Conservation (phyloP, 2,329 filamentous ascomycete genomes). For the Penicillium sp. region DNA sequence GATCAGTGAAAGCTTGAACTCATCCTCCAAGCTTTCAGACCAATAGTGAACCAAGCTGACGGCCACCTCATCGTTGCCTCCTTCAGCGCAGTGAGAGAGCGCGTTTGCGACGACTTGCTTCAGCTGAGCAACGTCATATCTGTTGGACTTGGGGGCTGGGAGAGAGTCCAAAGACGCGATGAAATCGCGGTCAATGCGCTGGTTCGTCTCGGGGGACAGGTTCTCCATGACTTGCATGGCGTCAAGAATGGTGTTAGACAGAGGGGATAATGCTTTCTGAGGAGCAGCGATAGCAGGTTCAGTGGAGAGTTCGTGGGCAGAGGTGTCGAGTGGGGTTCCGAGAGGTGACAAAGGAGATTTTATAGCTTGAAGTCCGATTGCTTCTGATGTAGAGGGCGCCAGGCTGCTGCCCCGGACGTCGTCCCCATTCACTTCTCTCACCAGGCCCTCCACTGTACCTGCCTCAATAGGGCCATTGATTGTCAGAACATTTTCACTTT, state of each 20-base stretch:
- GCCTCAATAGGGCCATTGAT: slow-evolving; percentile 10
- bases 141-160: slow-evolving; percentile 13
- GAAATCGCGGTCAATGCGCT: slow-evolving; percentile 7
- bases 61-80: slow-evolving; percentile 8
- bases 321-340: slow-evolving; percentile 7
- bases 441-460: not conserved
- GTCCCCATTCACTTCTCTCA: not conserved
- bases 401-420: slow-evolving; percentile 8
- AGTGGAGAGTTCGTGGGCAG: slow-evolving; percentile 4
- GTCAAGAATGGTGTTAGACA: slow-evolving; percentile 3
- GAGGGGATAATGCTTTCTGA: slow-evolving; percentile 6
- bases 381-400: slow-evolving; percentile 15
- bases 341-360: slow-evolving; percentile 8
- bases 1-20: slow-evolving; percentile 22
- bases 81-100: slow-evolving; percentile 3
- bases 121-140: slow-evolving; percentile 17
- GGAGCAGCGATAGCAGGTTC: slow-evolving; percentile 5
- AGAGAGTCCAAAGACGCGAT: slow-evolving; percentile 13
- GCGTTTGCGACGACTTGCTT: slow-evolving; percentile 13
- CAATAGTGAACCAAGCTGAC: slow-evolving; percentile 21
- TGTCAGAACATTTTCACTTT: not conserved
- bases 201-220: slow-evolving; percentile 7
- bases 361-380: slow-evolving; percentile 5
- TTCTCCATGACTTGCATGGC: slow-evolving; percentile 1
- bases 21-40: slow-evolving; percentile 15